phyloP scores from a whole-genome alignment of 352 stramenopile genomes.

The Phytopythium oedochilum region DNA sequence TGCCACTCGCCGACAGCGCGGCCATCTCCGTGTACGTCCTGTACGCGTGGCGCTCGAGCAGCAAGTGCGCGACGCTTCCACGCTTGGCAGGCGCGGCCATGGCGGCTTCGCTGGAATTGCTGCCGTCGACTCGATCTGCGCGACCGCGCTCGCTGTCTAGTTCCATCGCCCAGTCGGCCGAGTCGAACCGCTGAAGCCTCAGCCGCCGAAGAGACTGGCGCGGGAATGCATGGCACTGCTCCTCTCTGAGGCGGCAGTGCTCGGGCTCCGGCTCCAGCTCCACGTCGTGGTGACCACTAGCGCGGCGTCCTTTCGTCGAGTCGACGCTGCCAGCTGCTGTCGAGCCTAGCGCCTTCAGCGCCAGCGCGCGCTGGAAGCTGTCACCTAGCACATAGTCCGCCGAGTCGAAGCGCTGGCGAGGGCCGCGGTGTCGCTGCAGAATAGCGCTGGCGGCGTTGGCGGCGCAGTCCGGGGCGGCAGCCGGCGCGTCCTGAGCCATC shows the following conservation, averaged over 20 bases:
- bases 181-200: conserved; percentile 68
- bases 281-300: conserved; percentile 13
- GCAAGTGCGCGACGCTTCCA: conserved; percentile 38
- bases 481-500: not conserved
- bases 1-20: conserved; percentile 13
- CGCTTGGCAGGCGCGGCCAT: conserved; percentile 3
- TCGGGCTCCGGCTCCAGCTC: conserved; percentile 42
- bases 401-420: conserved; percentile 73
- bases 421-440: conserved; percentile 40
- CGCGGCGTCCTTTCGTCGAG: conserved; percentile 3
- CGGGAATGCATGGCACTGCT: conserved; percentile 6
- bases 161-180: conserved; percentile 63
- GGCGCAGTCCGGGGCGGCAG: conserved; percentile 7
- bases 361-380: conserved; percentile 13
- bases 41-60: conserved; percentile 57
- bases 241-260: not conserved
- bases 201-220: conserved; percentile 46
- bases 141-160: conserved; percentile 10
- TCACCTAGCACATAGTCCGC: conserved; percentile 56
- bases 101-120: not conserved
- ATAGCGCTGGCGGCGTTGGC: conserved; percentile 35
- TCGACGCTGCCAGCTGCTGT: conserved; percentile 16
- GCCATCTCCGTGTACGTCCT: conserved; percentile 41
- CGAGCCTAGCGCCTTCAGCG: not conserved
- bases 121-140: not conserved